Conservation (phyloP, 1,139 yeast species). For the Sugiyamaella xylanicola region DNA sequence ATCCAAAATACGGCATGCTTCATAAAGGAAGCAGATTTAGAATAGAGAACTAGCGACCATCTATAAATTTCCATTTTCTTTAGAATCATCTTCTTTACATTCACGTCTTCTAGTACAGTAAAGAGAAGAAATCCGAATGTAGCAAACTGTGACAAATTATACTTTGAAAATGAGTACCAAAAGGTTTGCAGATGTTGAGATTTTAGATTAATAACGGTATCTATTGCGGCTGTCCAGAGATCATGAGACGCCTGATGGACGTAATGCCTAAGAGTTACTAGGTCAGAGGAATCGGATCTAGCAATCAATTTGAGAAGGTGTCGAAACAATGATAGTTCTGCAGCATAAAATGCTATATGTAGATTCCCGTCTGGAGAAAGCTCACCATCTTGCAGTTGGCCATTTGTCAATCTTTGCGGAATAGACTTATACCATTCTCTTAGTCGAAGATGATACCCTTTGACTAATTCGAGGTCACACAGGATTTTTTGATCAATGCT, state of each 20-base stretch:
- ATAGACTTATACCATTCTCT: constrained; percentile 84
- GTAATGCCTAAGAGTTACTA: constrained; percentile 16
- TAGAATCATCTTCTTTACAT: constrained; percentile 28
- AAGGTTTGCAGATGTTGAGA: constrained; percentile 80
- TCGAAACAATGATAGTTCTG: constrained; percentile 81
- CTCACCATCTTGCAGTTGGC: constrained; percentile 24
- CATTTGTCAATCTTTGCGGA: constrained; percentile 60
- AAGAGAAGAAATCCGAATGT: constrained; percentile 54
- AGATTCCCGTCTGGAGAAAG: constrained; percentile 66
- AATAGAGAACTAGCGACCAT: constrained; percentile 36
- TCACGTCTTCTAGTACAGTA: constrained; percentile 25
- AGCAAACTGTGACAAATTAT: constrained; percentile 73
- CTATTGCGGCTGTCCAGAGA: constrained; percentile 38
- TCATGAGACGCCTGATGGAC: constrained; percentile 20
- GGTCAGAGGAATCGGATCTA: constrained; percentile 16
- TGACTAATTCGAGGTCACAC: constrained; percentile 65
- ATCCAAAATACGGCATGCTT: constrained; percentile 35
- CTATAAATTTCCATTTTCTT: constrained; percentile 36
- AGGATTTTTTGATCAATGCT: constrained; percentile 18
- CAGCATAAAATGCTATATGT: constrained; percentile 82
- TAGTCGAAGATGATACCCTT: constrained; percentile 77
- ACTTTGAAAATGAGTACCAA: constrained; percentile 79
- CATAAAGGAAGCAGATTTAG: constrained; percentile 38
- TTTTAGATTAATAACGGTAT: constrained; percentile 69
- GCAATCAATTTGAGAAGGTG: constrained; percentile 33